Percentiles rank a stretch among this genome's conserved stretches.
phyloP scores from a whole-genome alignment of 2,329 filamentous ascomycete genomes.

The Neonectria punicea region DNA sequence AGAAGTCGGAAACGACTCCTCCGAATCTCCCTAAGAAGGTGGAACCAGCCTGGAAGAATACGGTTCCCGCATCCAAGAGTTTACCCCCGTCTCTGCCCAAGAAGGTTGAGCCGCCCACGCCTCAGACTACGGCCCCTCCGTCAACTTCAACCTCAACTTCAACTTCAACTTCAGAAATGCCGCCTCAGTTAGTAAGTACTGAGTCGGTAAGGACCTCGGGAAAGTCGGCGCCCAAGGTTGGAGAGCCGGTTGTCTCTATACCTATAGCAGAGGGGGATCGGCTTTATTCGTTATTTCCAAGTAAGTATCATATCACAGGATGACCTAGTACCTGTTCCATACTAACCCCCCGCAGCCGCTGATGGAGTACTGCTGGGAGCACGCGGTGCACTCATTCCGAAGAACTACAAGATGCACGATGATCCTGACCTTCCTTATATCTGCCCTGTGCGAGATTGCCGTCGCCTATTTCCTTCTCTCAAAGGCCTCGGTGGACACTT shows the following conservation, averaged over 20 bases:
- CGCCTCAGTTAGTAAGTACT: not conserved
- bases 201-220: not conserved
- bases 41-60: not conserved
- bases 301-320: conserved; percentile 13
- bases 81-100: not conserved
- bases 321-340: not conserved
- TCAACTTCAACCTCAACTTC: not conserved
- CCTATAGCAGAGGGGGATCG: conserved; percentile 29
- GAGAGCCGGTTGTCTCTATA: conserved; percentile 28
- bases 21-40: not conserved
- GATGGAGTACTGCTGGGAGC: conserved; percentile 15
- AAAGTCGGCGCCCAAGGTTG: not conserved
- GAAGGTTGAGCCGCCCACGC: not conserved
- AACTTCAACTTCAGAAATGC: not conserved
- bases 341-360: conserved; percentile 30
- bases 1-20: not conserved
- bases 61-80: not conserved
- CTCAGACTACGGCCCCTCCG: not conserved
- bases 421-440: conserved; percentile 42
- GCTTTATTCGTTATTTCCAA: conserved; percentile 27
- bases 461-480: conserved; percentile 40
- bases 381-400: conserved; percentile 48
- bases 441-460: conserved; percentile 53
- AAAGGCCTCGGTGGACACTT: conserved; percentile 42
- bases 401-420: conserved; percentile 43